A percentile compares a stretch with the other conserved stretches of the same genome.
These are phyloP conservation scores for Arabidopsis suecica DNA, from an alignment of 345 rosid species.

Conservation along the genomic window DNA sequence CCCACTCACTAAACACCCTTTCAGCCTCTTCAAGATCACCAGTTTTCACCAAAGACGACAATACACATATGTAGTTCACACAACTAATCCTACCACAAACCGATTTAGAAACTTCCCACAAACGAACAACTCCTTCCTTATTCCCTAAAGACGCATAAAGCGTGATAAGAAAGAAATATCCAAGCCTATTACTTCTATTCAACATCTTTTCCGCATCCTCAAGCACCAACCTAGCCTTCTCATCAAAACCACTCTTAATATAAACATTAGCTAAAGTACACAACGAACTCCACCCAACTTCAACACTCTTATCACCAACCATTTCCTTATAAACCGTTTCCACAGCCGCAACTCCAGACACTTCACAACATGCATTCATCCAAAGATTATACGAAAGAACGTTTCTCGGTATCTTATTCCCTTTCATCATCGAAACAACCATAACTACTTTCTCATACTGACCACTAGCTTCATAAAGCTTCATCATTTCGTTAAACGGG, in stretches of 20 bases:
- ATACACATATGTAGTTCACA: slow-evolving; percentile 58
- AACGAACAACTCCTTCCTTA: slow-evolving; percentile 53
- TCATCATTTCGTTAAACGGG: slow-evolving; percentile 72
- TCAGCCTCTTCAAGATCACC: slow-evolving; percentile 54
- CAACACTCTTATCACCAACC: slow-evolving; percentile 53
- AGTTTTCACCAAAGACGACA: slow-evolving; percentile 57
- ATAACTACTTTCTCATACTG: slow-evolving; percentile 54
- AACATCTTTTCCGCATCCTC: slow-evolving; percentile 58
- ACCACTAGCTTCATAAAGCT: slow-evolving; percentile 53
- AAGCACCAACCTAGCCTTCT: slow-evolving; percentile 53
- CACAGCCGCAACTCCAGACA: slow-evolving; percentile 39
- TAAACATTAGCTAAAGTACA: slow-evolving; percentile 60
- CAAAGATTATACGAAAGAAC: slow-evolving; percentile 68
- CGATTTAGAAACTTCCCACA: slow-evolving; percentile 57
- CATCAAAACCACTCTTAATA: slow-evolving; percentile 49
- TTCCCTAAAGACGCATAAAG: slow-evolving; percentile 50
- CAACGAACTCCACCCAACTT: slow-evolving; percentile 67
- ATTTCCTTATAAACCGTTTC: slow-evolving; percentile 60
- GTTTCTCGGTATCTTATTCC: slow-evolving; percentile 57
- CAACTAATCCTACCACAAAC: slow-evolving; percentile 57
- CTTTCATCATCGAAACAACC: slow-evolving; percentile 60
- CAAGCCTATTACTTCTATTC: slow-evolving; percentile 48
- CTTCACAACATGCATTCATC: slow-evolving; percentile 57
- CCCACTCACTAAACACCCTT: slow-evolving; percentile 59
- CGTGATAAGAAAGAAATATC: slow-evolving; percentile 60